Evolutionary conservation across 306 rosid genomes (phyloP), one percentile per base, ranked within the genome.

Genomic region (Hippophae gyantsensis): DNA sequence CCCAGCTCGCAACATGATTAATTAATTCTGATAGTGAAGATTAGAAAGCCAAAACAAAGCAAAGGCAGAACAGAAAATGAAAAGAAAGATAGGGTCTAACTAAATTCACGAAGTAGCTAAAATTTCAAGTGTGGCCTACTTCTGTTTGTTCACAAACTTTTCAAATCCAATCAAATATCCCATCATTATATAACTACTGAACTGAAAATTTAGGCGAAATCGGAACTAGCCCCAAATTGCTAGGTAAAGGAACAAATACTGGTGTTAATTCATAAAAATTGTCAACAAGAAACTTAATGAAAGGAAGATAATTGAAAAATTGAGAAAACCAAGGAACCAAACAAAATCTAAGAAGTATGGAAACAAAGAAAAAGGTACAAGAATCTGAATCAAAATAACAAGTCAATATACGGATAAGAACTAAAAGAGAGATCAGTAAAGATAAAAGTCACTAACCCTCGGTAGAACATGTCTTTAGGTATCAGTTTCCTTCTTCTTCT

Each of bases 401-500:
- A 32, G 38, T 32, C 38, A 32, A 32, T 32, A 32, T 4, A 32
- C 38, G 38, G 38, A 4, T 4, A 32, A 10, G 25, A 27, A 7
- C 23, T 23, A 49, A 0, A 32, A 13, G 6, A 40, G 6, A 27
- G 7, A 6, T 13, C 10, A 45, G 11, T 10, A 5, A 32, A 9
- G 14, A 18, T 48, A 58, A 32, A 32, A 49, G 32, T 7, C 38
- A 11, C 54, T 60, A 64, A 82, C 88, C 85, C 93, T 79, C 84
- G 72, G 74, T 82, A 79, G 65, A 77, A 78, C 93, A 72, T 72
- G 6, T 8, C 54, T 13, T 13, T 1, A 1, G 38, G 38, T 32
- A 32, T 32, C 38, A 4, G 38, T 32, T 32, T 32, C 38, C 38
- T 32, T 32, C 38, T 32, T 32, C 38, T 32, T 32, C 38, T 32